A percentile compares a stretch with the other conserved stretches of the same genome.
Evolutionary conservation across 164 flowering plant genomes (phyloP).

Genomic region (Echeveria elegans): DNA sequence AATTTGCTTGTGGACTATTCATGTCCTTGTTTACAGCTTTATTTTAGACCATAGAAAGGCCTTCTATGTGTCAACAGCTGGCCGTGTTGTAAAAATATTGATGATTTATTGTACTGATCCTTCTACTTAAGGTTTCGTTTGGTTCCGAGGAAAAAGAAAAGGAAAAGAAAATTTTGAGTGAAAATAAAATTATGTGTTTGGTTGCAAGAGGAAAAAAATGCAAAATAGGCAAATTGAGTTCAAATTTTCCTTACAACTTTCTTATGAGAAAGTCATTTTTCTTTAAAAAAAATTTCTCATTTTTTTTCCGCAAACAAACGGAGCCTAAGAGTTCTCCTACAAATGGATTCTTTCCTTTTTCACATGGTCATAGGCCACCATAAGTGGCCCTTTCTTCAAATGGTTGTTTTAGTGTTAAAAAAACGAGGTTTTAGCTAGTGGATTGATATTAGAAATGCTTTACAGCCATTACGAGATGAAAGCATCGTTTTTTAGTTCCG

Average conservation of each 20-base stretch:
- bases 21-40: background rate
- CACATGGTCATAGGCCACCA: conserved; percentile 3
- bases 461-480: background rate
- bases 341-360: background rate
- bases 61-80: background rate
- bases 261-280: no score
- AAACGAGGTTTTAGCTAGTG: background rate
- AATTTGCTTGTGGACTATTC: background rate
- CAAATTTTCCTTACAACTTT: no score
- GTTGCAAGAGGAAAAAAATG: no score
- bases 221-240: no score
- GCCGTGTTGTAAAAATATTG: background rate
- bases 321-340: conserved; percentile 1
- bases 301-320: no score
- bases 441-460: background rate
- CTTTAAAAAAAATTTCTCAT: no score
- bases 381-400: conserved; percentile 3
- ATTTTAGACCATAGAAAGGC: background rate
- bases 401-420: background rate
- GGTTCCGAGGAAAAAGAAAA: no score
- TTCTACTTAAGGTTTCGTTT: no score
- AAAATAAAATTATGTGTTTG: no score
- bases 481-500: background rate
- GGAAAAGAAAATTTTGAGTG: no score
- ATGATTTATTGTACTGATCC: background rate